Evolutionary conservation across 2,329 filamentous ascomycete genomes (phyloP), one percentile per base, ranked within the genome.

Genomic region (Venturia carpophila): DNA sequence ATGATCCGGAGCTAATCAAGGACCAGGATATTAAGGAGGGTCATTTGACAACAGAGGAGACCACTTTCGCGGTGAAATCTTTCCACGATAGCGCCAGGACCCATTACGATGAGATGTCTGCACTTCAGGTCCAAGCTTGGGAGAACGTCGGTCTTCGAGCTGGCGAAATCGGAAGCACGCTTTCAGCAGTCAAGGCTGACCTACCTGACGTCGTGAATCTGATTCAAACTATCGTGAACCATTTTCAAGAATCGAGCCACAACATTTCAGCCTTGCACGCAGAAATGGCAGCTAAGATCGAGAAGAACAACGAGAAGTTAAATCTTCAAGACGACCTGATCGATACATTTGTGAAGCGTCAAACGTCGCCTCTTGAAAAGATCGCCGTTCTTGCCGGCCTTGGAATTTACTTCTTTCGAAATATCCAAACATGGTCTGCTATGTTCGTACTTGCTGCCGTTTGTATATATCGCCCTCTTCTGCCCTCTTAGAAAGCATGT

Each of bases 41-140:
- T 11, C 52, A 37, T 11, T 19, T 34, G 19, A 58, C 52, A 9
- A 58, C 30, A 27, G 19, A 58, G 6, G 30, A 58, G 15, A 58
- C 52, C 27, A 37, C 52, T 11, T 58, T 58, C 5, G 52, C 30
- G 11, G 30, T 58, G 7, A 34, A 15, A 13, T 58, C 52, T n/a
- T 37, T 58, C 30, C 30, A 58, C 30, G 27, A 58, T n/a, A 58
- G 52, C 37, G 52, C 52, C 30, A 58, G 30, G 52, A 58, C 52
- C 37, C 52, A 58, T 7, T 58, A 34, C 19, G 27, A 37, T 34
- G 27, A 58, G 30, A 58, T 58, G 52, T 58, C 52, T 11, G 52
- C 30, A 10, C 27, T 37, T 37, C 52, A 58, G 21, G 27, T 34
- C 30, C 15, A 58, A 24, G 30, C 52, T 19, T 58, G 52, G 52